Evolutionary conservation across 2,329 filamentous ascomycete genomes (phyloP), one percentile per base, ranked within the genome.

Genomic region (Monosporascus sp.): DNA sequence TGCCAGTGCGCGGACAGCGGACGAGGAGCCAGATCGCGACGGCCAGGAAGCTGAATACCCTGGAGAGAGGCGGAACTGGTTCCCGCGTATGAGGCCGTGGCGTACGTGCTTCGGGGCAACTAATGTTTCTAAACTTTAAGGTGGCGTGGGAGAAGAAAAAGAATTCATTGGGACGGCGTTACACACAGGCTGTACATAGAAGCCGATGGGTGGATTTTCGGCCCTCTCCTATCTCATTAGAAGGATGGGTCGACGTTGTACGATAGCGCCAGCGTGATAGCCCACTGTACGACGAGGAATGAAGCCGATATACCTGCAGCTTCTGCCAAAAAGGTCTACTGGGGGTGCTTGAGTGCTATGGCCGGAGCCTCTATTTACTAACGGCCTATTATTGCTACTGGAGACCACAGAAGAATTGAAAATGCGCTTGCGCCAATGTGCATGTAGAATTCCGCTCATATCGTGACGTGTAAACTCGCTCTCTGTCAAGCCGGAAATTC

Each of bases 1-100:
- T 97, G 74, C 94, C 94, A 4, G 93, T 94, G 51, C 82, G 94
- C 62, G 94, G 94, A 62, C 94, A 99, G 75, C 84, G 81, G 64
- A 97, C 94, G 55, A 86, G 89, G 68, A 89, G 78, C 68, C 93
- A 88, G 71, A 86, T 79, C 59, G 67, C 74, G 58, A 85, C 77
- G 26, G 77, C 84, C 47, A 80, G 76, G 69, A 86, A 79, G 67
- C 72, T 88, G 68, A 88, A 88, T 70, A 74, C 67, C 58, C 65
- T 85, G 43, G 76, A 84, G 58, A 74, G 80, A 55, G 62, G 59
- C 51, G 71, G 72, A 19, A 53, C 35, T 17, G 22, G 58, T 17
- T 63, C 57, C 31, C 56, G 58, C 46, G 52, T 58, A 46, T 61
- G 51, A 58, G 31, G 31, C 31, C 31, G 31, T 5, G 31, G 14